A percentile compares a stretch with the other conserved stretches of the same genome.
These are phyloP conservation scores for Adansonia gregorii DNA, from an alignment of 441 rosid species.

Conservation along the genomic window DNA sequence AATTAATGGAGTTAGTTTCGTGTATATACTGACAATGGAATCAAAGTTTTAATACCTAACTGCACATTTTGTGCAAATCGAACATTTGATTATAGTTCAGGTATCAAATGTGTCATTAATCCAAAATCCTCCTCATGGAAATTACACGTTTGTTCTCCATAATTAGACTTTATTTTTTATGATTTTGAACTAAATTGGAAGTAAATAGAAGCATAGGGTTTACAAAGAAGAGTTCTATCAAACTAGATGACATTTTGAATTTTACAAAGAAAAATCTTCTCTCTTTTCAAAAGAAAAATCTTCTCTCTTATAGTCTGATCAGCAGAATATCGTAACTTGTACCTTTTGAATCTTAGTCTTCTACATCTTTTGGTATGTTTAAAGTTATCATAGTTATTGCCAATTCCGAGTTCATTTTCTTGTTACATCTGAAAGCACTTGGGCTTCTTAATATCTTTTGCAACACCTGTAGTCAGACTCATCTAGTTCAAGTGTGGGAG, in stretches of 20 bases:
- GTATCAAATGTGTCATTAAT: background rate
- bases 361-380: background rate
- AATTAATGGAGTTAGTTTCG: background rate
- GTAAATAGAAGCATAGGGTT: background rate
- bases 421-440: background rate
- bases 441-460: background rate
- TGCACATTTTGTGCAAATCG: background rate
- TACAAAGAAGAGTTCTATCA: background rate
- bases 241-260: background rate
- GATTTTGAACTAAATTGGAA: background rate
- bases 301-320: background rate
- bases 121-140: background rate
- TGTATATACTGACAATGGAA: background rate
- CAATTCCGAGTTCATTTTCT: background rate
- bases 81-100: background rate
- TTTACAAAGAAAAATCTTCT: background rate
- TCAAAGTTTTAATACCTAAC: background rate
- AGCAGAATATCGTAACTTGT: background rate
- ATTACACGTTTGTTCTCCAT: background rate
- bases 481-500: background rate
- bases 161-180: background rate
- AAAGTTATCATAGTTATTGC: background rate
- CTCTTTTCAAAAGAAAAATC: background rate
- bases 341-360: background rate
- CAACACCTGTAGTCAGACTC: background rate